Evolutionary conservation across 2,329 filamentous ascomycete species (phyloP).

Genomic region (Elsinoe batatas): DNA sequence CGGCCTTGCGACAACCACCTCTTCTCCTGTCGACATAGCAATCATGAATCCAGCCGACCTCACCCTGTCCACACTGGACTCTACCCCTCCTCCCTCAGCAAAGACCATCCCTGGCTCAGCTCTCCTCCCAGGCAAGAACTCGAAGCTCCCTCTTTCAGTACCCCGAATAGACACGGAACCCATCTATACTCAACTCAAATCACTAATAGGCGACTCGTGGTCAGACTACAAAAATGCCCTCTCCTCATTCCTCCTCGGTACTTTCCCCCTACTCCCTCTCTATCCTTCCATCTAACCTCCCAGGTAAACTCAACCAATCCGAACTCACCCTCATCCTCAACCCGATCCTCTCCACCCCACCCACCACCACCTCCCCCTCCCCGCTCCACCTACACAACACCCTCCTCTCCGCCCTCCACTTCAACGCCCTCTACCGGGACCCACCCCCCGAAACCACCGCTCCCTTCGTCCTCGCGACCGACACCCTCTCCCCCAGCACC

Average conservation of each 20-base stretch:
- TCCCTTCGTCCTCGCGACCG: slow-evolving; percentile 56
- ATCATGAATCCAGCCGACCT: slow-evolving; percentile 29
- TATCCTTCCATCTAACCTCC: not conserved
- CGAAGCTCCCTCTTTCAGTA: slow-evolving; percentile 35
- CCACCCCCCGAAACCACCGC: slow-evolving; percentile 50
- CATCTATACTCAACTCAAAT: slow-evolving; percentile 52
- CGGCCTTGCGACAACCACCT: not conserved
- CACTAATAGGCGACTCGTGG: slow-evolving; percentile 50
- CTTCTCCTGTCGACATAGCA: not conserved
- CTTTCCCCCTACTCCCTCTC: slow-evolving; percentile 14
- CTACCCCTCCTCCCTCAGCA: slow-evolving; percentile 20
- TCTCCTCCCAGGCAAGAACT: slow-evolving; percentile 31
- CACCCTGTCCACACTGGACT: slow-evolving; percentile 18
- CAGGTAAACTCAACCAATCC: slow-evolving; percentile 50
- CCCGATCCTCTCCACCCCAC: slow-evolving; percentile 41
- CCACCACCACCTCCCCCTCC: slow-evolving; percentile 31
- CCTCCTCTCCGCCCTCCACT: slow-evolving; percentile 49
- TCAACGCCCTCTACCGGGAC: slow-evolving; percentile 49
- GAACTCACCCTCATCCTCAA: slow-evolving; percentile 49
- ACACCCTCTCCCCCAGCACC: slow-evolving; percentile 65
- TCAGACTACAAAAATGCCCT: slow-evolving; percentile 50
- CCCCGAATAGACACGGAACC: slow-evolving; percentile 55
- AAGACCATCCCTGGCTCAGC: slow-evolving; percentile 20
- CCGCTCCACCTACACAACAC: slow-evolving; percentile 50
- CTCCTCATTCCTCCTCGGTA: slow-evolving; percentile 49